These are phyloP conservation scores for Trifolium fragiferum DNA, from an alignment of 306 rosid species.

Conservation along the genomic window DNA sequence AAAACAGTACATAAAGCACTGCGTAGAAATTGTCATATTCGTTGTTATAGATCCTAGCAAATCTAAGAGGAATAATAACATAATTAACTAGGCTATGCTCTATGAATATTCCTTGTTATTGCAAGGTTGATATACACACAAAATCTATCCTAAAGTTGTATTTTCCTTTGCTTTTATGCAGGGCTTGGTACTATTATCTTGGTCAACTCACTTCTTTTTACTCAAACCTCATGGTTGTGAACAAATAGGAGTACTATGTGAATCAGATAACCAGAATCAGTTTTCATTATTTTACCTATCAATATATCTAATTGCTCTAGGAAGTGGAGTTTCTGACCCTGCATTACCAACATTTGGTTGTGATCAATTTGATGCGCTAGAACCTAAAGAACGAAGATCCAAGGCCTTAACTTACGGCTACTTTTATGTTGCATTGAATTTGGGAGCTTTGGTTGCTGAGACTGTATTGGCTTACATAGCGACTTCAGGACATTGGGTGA, in stretches of 20 bases:
- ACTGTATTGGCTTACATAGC: conserved; percentile 58
- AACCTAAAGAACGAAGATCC: conserved; percentile 50
- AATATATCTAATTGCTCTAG: conserved; percentile 61
- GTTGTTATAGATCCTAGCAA: background rate
- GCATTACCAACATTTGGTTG: conserved; percentile 65
- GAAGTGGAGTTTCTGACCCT: conserved; percentile 65
- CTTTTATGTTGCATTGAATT: conserved; percentile 63
- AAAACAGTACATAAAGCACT: background rate
- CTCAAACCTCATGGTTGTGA: conserved; percentile 57
- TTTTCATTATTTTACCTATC: conserved; percentile 54
- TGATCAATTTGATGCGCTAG: conserved; percentile 43
- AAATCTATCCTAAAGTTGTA: background rate
- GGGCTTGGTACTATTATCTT: background rate
- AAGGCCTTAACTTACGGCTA: conserved; percentile 60
- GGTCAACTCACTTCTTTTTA: conserved; percentile 3
- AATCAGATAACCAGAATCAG: conserved; percentile 48
- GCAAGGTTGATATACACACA: background rate
- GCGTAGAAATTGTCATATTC: background rate
- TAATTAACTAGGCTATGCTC: background rate
- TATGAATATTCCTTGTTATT: too few relatives aligned
- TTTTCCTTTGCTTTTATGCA: background rate
- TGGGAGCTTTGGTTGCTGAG: conserved; percentile 62
- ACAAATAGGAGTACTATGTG: conserved; percentile 52
- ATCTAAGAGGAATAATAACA: background rate
- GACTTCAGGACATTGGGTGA: conserved; percentile 61